Evolutionary conservation across 805 yeast species (phyloP), one percentile per base, ranked within the genome.

Genomic region (Danielozyma ontarioensis): DNA sequence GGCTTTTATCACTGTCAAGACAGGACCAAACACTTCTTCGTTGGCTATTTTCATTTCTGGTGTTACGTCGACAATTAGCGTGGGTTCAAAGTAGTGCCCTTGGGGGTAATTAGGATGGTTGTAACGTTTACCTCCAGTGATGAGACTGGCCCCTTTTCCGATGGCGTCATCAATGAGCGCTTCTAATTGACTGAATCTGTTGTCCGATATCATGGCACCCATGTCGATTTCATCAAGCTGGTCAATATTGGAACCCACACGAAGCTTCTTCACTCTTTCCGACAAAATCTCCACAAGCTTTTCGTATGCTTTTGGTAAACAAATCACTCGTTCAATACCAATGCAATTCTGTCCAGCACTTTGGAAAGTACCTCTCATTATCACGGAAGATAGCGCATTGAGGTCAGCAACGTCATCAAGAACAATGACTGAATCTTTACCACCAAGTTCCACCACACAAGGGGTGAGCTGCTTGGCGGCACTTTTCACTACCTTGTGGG

Each of bases 331-430:
- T 62, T 93, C 99, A 34, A 93, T 84, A 25, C 99, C 97, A 50
- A 93, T 93, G 64, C 99, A 93, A 55, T 93, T 93, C 62, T 93
- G 99, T 10, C 99, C 99, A 0, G 96, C 84, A 34, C 95, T 83
- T 62, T 93, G 99, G 66, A 90, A 93, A 1, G 96, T 82, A 23
- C 98, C 99, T 51, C 99, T 73, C 82, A 93, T 73, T 25, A 93
- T 72, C 17, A 88, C 78, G 12, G 96, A 85, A 0, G 70, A 50
- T 15, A 66, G 45, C 0, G 95, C 80, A 18, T 62, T 51, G 17
- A 62, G 44, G 42, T 80, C 77, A 41, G 75, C 65, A 25, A 76
- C 82, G 45, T 86, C 93, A 50, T 90, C 97, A 43, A 93, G 70
- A 3, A 89, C 87, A 32, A 93, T 71, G 14, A 87, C 76, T 0